These are phyloP conservation scores for Ensete glaucum DNA, from an alignment of 176 grass and related monocot genomes.

Conservation along the genomic window DNA sequence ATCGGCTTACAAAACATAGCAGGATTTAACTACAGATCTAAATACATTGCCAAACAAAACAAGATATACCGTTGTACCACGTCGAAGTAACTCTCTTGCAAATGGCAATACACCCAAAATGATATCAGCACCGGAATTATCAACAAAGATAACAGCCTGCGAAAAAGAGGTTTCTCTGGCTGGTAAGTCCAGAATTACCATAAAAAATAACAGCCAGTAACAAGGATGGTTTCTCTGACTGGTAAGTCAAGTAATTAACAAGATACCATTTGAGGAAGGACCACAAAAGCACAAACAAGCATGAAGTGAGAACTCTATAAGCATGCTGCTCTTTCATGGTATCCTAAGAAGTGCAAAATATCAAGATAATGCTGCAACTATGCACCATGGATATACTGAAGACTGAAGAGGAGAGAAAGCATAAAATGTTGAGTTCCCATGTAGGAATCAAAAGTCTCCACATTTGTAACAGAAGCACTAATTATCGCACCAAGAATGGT, in stretches of 20 bases:
- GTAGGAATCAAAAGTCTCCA: not conserved
- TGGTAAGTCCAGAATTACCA: not conserved
- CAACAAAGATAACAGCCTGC: constrained; percentile 96
- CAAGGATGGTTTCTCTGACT: not conserved
- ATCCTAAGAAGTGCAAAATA: not conserved
- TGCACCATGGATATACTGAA: not conserved
- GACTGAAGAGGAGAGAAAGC: not conserved
- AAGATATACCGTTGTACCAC: constrained; percentile 72
- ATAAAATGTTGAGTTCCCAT: not conserved
- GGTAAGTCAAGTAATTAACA: not conserved
- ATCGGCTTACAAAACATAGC: not conserved
- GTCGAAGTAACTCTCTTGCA: constrained; percentile 85
- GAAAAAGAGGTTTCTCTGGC: constrained; percentile 17
- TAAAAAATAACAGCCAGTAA: constrained; percentile 79
- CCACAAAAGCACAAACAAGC: too few relatives aligned
- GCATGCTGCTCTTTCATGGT: not conserved
- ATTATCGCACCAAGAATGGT: too few relatives aligned
- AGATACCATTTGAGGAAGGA: too few relatives aligned
- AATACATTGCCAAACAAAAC: not conserved
- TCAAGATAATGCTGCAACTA: not conserved
- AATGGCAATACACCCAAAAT: constrained; percentile 91
- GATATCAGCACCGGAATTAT: constrained; percentile 98
- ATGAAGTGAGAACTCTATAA: not conserved
- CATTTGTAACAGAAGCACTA: not conserved
- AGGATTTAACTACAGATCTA: not conserved